Conservation (phyloP, 140 eudicot genomes). For the Cichorium intybus region DNA sequence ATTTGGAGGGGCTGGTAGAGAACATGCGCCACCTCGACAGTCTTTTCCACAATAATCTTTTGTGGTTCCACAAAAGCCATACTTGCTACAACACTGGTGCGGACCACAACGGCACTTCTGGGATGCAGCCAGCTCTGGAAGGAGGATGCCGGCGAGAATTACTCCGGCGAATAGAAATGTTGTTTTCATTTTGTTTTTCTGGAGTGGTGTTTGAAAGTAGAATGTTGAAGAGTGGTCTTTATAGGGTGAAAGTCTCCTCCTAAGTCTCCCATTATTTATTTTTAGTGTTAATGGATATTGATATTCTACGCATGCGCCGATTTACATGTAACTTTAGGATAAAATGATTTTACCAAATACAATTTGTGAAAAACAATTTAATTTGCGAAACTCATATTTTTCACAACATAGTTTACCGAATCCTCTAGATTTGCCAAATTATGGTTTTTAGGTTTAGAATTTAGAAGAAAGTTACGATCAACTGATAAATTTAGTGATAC, state of each 20-base stretch:
- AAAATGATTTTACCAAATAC: too few relatives aligned
- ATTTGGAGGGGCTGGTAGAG: slow-evolving; percentile 17
- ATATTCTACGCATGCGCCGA: too few relatives aligned
- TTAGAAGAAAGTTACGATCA: too few relatives aligned
- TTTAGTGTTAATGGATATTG: too few relatives aligned
- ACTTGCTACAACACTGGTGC: slow-evolving; percentile 48
- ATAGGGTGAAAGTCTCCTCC: slow-evolving; percentile 13
- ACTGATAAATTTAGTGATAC: too few relatives aligned
- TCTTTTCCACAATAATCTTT: slow-evolving; percentile 46
- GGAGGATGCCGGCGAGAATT: background rate
- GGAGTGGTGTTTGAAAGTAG: background rate
- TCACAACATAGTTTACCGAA: too few relatives aligned
- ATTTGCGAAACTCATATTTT: too few relatives aligned
- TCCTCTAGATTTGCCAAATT: too few relatives aligned
- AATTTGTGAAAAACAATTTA: too few relatives aligned
- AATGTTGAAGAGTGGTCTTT: background rate
- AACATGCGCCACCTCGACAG: slow-evolving; percentile 48
- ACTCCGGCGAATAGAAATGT: background rate
- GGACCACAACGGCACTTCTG: slow-evolving; percentile 48
- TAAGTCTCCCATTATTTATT: slow-evolving; percentile 19
- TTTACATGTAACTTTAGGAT: too few relatives aligned
- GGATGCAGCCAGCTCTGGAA: slow-evolving; percentile 18
- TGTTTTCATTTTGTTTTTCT: slow-evolving; percentile 27
- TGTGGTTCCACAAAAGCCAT: slow-evolving; percentile 48
- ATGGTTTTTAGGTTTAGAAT: too few relatives aligned